A percentile compares a stretch with the other conserved stretches of the same genome.
Conservation (phyloP, 441 rosid species). For the Adansonia grandidieri region DNA sequence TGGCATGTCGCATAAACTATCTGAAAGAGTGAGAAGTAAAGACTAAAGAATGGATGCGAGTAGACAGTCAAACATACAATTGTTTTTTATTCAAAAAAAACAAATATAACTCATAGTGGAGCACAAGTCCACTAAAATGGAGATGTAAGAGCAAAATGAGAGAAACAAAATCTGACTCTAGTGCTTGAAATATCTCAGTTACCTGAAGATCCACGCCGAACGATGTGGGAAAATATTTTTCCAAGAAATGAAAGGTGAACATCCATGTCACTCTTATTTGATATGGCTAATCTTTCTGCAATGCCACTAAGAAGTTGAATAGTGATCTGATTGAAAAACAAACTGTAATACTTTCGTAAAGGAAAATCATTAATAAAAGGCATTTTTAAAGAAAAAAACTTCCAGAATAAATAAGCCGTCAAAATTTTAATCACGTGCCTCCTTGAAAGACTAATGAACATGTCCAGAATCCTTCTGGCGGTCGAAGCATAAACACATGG, state of each 20-base stretch:
- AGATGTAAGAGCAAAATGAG: constrained; percentile 10
- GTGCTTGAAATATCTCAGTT: constrained; percentile 28
- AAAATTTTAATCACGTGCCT: not conserved
- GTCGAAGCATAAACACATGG: constrained; percentile 25
- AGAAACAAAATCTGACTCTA: constrained; percentile 23
- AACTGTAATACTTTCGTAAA: constrained; percentile 57
- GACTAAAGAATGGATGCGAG: not conserved
- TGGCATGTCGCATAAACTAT: not conserved
- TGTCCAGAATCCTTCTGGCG: not conserved
- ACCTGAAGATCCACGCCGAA: constrained; percentile 98
- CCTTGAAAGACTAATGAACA: not conserved
- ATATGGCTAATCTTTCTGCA: constrained; percentile 47
- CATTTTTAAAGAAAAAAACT: constrained; percentile 20
- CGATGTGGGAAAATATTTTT: constrained; percentile 77
- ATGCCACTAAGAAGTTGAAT: constrained; percentile 64
- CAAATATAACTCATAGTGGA: constrained; percentile 9
- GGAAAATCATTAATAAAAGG: constrained; percentile 39
- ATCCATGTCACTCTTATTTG: constrained; percentile 37
- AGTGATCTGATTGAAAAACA: constrained; percentile 76
- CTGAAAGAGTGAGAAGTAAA: constrained; percentile 14
- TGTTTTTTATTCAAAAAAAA: not conserved
- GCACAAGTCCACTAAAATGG: not conserved
- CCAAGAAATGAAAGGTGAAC: constrained; percentile 61
- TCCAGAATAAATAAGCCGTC: not conserved
- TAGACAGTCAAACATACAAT: not conserved